Evolutionary conservation across 306 rosid genomes (phyloP).

Genomic region (Vicia sativa): DNA sequence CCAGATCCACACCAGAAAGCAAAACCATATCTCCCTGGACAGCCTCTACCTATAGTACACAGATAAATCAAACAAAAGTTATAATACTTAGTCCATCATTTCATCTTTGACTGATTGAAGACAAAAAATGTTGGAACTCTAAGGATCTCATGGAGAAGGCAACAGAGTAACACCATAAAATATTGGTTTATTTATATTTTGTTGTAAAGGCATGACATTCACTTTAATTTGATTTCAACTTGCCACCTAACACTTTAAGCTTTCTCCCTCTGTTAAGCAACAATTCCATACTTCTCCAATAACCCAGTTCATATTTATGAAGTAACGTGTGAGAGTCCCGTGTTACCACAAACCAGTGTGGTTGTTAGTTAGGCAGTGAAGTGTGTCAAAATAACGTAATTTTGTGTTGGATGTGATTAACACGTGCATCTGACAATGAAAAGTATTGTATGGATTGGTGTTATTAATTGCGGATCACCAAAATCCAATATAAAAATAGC

Average conservation of each 20-base stretch:
- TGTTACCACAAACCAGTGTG: neutral
- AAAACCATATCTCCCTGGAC: slow-evolving; percentile 71
- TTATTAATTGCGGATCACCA: no score
- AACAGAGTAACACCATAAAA: neutral
- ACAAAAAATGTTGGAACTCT: slow-evolving; percentile 15
- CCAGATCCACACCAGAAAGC: slow-evolving; percentile 94
- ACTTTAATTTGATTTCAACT: neutral
- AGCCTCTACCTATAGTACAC: slow-evolving; percentile 70
- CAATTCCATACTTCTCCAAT: neutral
- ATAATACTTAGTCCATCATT: slow-evolving; percentile 16
- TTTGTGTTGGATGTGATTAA: slow-evolving; percentile 11
- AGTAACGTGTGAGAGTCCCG: slow-evolving; percentile 6
- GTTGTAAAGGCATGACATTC: neutral
- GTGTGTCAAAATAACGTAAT: slow-evolving; percentile 7
- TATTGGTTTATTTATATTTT: neutral
- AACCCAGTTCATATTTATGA: slow-evolving; percentile 6
- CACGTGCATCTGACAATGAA: neutral
- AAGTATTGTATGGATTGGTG: neutral
- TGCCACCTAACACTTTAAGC: neutral
- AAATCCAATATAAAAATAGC: no score
- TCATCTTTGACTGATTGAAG: slow-evolving; percentile 18
- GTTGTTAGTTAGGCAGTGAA: no score
- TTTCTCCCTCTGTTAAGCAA: neutral
- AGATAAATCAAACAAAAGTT: slow-evolving; percentile 28
- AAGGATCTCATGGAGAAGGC: slow-evolving; percentile 13